Evolutionary conservation across 2,329 filamentous ascomycete genomes (phyloP).

Genomic region (Botrytis deweyae): DNA sequence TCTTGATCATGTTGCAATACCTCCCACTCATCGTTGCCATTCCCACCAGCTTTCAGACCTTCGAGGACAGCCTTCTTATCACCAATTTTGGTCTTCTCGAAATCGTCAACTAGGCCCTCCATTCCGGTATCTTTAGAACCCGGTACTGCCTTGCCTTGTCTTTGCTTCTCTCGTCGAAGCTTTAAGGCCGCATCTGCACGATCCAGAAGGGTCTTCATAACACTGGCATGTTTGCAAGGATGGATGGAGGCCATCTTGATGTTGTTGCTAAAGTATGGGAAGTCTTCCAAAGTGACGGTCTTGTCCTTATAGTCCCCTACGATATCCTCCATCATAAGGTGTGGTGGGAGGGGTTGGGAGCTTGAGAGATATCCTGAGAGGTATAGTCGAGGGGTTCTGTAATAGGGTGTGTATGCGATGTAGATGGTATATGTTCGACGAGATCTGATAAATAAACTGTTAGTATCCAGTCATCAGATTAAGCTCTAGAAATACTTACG

Average conservation of each 20-base stretch:
- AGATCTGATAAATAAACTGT: slow-evolving; percentile 51
- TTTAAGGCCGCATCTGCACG: slow-evolving; percentile 92
- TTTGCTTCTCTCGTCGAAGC: slow-evolving; percentile 79
- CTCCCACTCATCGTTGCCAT: slow-evolving; percentile 62
- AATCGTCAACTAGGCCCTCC: slow-evolving; percentile 83
- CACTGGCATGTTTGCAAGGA: slow-evolving; percentile 93
- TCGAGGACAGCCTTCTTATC: slow-evolving; percentile 39
- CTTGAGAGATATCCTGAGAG: slow-evolving; percentile 83
- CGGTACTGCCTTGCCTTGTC: slow-evolving; percentile 53
- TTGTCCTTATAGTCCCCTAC: slow-evolving; percentile 97
- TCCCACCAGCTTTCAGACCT: slow-evolving; percentile 51
- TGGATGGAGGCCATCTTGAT: slow-evolving; percentile 97
- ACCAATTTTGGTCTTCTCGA: slow-evolving; percentile 61
- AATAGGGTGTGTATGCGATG: slow-evolving; percentile 97
- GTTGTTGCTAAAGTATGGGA: slow-evolving; percentile 86
- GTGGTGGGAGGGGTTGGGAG: slow-evolving; percentile 77
- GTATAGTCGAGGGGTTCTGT: slow-evolving; percentile 92
- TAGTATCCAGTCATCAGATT: background rate
- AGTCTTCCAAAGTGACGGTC: slow-evolving; percentile 96
- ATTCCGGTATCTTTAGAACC: slow-evolving; percentile 58
- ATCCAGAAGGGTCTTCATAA: slow-evolving; percentile 97
- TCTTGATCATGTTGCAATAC: slow-evolving; percentile 60
- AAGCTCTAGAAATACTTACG: slow-evolving; percentile 30
- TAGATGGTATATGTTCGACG: slow-evolving; percentile 96
- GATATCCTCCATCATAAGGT: slow-evolving; percentile 94